phyloP scores from a whole-genome alignment of 1,284 basidiomycete genomes.

The Leccinum huronense region DNA sequence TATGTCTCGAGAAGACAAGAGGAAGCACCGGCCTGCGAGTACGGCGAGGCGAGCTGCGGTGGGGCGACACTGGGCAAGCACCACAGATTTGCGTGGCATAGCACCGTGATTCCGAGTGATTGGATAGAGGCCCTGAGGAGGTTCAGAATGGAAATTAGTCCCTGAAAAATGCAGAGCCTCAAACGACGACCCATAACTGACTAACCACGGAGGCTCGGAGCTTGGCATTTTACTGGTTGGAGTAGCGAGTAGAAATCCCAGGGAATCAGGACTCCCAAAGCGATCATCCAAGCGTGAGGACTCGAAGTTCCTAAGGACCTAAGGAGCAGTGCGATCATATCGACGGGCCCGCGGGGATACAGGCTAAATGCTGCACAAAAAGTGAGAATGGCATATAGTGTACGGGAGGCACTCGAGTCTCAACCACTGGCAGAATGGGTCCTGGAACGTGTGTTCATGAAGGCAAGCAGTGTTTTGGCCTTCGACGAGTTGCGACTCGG shows the following conservation, averaged over 20 bases:
- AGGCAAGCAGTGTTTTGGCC: constrained; percentile 9
- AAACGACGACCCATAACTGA: not conserved
- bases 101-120: constrained; percentile 17
- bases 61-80: not conserved
- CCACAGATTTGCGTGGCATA: constrained; percentile 14
- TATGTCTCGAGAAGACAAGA: constrained; percentile 11
- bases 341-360: constrained; percentile 9
- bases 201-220: constrained; percentile 1
- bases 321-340: not conserved
- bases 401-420: not conserved
- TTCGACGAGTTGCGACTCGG: constrained; percentile 4
- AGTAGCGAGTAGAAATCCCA: not conserved
- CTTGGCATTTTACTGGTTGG: not conserved
- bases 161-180: constrained; percentile 7
- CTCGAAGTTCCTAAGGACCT: not conserved
- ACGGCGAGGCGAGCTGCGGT: constrained; percentile 21
- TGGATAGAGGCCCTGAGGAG: not conserved
- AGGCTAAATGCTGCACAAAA: constrained; percentile 4
- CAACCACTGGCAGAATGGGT: not conserved
- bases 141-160: constrained; percentile 25
- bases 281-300: not conserved
- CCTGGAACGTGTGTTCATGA: not conserved
- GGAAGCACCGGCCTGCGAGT: constrained; percentile 9
- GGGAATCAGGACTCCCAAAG: not conserved
- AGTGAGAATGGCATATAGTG: not conserved